Base-by-base conservation (phyloP, 768 basidiomycete genomes). In the Exsudoporus frostii region DNA sequence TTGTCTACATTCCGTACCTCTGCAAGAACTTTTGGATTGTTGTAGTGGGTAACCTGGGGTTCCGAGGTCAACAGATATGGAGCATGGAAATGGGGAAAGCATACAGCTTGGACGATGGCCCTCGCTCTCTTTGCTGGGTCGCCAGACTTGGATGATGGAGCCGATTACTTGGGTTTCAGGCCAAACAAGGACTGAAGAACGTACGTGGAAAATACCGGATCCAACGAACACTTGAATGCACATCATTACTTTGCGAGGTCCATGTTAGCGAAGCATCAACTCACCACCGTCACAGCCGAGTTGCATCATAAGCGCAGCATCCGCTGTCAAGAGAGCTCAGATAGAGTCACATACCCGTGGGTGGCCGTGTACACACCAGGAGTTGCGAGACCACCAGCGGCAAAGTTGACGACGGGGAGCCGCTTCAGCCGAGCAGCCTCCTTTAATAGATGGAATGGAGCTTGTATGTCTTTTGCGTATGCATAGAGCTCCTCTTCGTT, bases 271-370 rank as follows among this genome's bases (percentile, higher is more conserved):
- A 51, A 52, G 17, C 19, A 41, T 39, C 44, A 15, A 70, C 85
- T 57, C 65, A 94, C 94, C 89, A 77, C 95, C 93, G 66, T 96
- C 96, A 70, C 92, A 93, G 33, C 96, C 93, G 33, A 98, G 82
- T 66, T 96, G 93, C 95, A 98, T 98, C 96, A 98, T 97, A 57
- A 98, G 72, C 4, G 97, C 97, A 15, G 96, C 96, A 71, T 99
- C 96, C 60, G 91, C 93, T 84, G 55, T 59, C 22, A 27, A 30
- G 50, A 24, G 24, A 30, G 13, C 7, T 58, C 22, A 57, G 50
- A 37, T 14, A 14, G 25, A 33, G 10, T 24, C 17, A 25, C 33
- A 36, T 37, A 38, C 29, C 19, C 33, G 20, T 17, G 20, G 5
- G 37, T 33, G 19, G 19, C n/a, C 17, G 51, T 27, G 53, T 53